phyloP scores from a whole-genome alignment of 1,284 basidiomycete species.

The Tilletiaria anomala region DNA sequence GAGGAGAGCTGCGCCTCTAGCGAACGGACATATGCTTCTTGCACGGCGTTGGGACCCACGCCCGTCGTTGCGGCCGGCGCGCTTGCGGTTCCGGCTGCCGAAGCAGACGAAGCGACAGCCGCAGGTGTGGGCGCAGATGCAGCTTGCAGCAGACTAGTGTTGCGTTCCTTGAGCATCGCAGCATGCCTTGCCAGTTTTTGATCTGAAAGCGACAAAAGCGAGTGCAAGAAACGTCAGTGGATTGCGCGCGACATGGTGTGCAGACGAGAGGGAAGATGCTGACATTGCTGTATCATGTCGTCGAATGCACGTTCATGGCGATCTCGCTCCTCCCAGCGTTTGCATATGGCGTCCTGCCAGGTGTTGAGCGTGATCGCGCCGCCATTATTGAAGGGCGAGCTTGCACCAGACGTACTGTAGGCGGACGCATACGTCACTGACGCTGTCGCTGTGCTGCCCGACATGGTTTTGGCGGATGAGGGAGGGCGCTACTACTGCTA shows the following conservation, averaged over 20 bases:
- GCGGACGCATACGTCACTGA: too few species aligned
- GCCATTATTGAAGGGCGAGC: too few species aligned
- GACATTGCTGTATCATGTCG: constrained; percentile 1
- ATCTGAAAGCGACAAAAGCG: constrained; percentile 1
- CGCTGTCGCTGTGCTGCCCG: too few species aligned
- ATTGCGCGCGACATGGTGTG: too few species aligned
- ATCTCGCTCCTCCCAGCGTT: background rate
- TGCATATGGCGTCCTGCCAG: constrained; percentile 4
- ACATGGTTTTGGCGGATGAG: too few species aligned
- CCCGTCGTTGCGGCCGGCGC: background rate
- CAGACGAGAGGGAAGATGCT: background rate
- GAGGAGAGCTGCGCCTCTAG: constrained; percentile 5
- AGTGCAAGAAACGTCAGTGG: background rate
- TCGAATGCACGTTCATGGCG: constrained; percentile 1
- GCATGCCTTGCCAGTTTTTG: constrained; percentile 4
- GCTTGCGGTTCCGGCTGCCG: constrained; percentile 2
- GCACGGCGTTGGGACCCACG: constrained; percentile 50
- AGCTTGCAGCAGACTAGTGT: constrained; percentile 4
- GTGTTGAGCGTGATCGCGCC: too few species aligned
- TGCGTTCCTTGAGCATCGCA: constrained; percentile 1
- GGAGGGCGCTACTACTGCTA: too few species aligned
- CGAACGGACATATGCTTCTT: constrained; percentile 2
- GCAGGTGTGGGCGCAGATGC: constrained; percentile 1
- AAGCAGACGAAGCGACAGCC: constrained; percentile 1
- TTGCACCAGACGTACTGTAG: too few species aligned